These are phyloP conservation scores for Ceratocystis diversiconidia DNA, from an alignment of 2,329 filamentous ascomycete genomes.

Conservation along the genomic window DNA sequence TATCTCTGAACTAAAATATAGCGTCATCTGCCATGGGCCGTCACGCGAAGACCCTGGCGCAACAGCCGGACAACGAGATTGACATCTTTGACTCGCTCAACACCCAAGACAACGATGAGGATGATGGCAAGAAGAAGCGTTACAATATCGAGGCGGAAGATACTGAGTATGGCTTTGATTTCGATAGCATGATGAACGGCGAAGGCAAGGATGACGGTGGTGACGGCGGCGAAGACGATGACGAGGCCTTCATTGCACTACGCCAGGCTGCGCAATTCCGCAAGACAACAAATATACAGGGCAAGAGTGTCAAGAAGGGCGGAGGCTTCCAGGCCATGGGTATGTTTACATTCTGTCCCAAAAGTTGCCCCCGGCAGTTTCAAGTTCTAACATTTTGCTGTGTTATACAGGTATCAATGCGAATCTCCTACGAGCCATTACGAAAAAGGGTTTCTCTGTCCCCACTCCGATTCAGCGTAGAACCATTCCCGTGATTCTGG, in stretches of 20 bases:
- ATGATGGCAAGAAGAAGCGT: constrained; percentile 26
- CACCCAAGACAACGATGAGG: constrained; percentile 41
- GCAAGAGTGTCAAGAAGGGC: constrained; percentile 79
- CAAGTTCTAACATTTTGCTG: background rate
- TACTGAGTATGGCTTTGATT: constrained; percentile 37
- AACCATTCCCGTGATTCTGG: constrained; percentile 80
- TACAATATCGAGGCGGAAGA: constrained; percentile 20
- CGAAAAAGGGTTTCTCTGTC: constrained; percentile 85
- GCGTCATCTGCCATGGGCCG: constrained; percentile 43
- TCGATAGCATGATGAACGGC: constrained; percentile 47
- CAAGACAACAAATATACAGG: constrained; percentile 69
- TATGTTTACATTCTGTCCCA: constrained; percentile 24
- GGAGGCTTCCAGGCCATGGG: constrained; percentile 95
- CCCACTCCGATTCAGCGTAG: constrained; percentile 97
- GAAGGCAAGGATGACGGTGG: constrained; percentile 25
- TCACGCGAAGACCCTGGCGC: constrained; percentile 63
- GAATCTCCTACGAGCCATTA: constrained; percentile 76
- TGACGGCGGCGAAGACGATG: constrained; percentile 47
- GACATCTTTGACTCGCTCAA: constrained; percentile 76
- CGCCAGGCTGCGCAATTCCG: constrained; percentile 77
- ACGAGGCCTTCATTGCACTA: constrained; percentile 83
- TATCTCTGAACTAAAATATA: background rate
- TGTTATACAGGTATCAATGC: constrained; percentile 51
- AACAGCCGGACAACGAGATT: constrained; percentile 69
- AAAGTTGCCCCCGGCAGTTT: background rate